phyloP scores from a whole-genome alignment of 306 rosid species.

The Medicago truncatula region MtrunA17r5.0-ANR NC_053043.1:48865501-48866000 shows the following conservation, averaged over 20 bases:
- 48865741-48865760: conserved; percentile 50
- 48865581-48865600: conserved; percentile 89
- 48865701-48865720: conserved; percentile 56
- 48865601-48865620: conserved; percentile 63
- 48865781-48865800: conserved; percentile 54
- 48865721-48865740: conserved; percentile 74
- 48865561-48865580: conserved; percentile 96
- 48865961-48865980: conserved; percentile 99
- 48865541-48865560: conserved; percentile 70
- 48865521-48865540: conserved; percentile 95
- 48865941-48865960: conserved; percentile 99
- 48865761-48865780: conserved; percentile 43
- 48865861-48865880: conserved; percentile 86
- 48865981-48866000: conserved; percentile 94
- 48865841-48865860: conserved; percentile 92
- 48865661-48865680: conserved; percentile 91
- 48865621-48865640: conserved; percentile 77
- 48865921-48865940: conserved; percentile 98
- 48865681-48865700: conserved; percentile 63
- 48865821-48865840: conserved; percentile 82
- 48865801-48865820: conserved; percentile 62
- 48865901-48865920: conserved; percentile 98
- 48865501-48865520: conserved; percentile 99
- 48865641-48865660: conserved; percentile 78
- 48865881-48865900: conserved; percentile 90